Percentiles rank a stretch among this genome's conserved stretches.
Evolutionary conservation across 169 alveolate genomes (phyloP).

Genomic region (Plasmodium coatneyi): DNA sequence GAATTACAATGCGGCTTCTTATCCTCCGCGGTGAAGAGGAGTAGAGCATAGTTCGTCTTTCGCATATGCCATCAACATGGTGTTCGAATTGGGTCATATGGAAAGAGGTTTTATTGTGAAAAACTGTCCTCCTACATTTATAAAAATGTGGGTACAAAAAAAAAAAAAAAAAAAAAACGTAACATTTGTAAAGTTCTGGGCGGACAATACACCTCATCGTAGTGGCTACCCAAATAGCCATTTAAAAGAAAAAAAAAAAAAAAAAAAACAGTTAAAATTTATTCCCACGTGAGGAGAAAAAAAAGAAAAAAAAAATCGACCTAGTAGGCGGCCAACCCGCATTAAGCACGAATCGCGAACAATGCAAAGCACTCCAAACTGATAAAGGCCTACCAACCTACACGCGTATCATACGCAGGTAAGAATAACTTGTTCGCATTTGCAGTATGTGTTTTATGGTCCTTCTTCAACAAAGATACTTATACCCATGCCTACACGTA

Average conservation of each 20-base stretch:
- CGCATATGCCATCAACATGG: not conserved
- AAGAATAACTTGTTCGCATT: not conserved
- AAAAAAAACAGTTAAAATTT: not conserved
- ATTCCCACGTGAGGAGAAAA: not conserved
- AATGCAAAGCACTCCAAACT: not conserved
- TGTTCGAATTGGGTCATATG: not conserved
- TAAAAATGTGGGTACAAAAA: not conserved
- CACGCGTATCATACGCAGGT: not conserved
- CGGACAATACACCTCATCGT: not conserved
- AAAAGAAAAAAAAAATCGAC: not conserved
- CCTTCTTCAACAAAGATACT: not conserved
- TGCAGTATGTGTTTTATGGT: not conserved
- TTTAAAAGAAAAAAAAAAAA: not conserved
- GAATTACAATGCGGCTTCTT: not conserved
- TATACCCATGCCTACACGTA: not conserved
- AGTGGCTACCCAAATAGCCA: not conserved
- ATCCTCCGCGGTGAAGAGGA: not conserved
- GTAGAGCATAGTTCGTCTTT: not conserved
- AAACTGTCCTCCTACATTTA: not conserved
- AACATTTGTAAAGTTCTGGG: not conserved
- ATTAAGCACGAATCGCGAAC: not conserved
- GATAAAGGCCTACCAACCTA: not conserved
- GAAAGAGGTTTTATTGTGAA: not conserved
- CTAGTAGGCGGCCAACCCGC: not conserved
- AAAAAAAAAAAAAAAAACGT: not conserved